Evolutionary conservation across 495 filamentous ascomycete genomes (phyloP).

Genomic region (Neurospora sp.): DNA sequence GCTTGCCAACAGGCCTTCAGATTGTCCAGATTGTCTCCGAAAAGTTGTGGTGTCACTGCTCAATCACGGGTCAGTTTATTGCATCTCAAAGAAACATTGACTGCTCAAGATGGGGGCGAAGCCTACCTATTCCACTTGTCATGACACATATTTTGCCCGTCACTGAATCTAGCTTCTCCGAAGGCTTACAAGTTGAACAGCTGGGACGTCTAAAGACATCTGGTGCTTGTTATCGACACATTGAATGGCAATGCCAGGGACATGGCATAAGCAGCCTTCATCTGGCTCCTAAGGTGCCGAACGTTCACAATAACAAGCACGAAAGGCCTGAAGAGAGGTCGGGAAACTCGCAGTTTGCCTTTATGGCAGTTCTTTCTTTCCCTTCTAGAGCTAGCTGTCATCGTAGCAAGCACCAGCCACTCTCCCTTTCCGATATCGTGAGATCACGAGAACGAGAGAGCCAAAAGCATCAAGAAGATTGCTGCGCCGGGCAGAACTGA

Average conservation of each 20-base stretch:
- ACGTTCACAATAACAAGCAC: background rate
- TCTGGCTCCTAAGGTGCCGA: background rate
- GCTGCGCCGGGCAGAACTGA: background rate
- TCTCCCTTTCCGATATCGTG: background rate
- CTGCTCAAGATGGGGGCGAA: background rate
- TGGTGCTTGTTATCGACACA: background rate
- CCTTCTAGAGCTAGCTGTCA: background rate
- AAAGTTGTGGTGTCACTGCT: background rate
- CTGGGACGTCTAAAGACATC: background rate
- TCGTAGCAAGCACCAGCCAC: background rate
- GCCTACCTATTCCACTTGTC: background rate
- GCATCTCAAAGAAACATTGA: too few species aligned
- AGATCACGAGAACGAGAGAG: background rate
- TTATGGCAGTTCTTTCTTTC: background rate
- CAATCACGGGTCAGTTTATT: background rate
- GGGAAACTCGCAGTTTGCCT: background rate
- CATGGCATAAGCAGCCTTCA: background rate
- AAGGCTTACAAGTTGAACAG: background rate
- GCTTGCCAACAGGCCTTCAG: background rate
- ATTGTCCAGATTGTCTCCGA: background rate
- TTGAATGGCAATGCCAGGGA: too few species aligned
- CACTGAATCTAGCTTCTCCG: background rate
- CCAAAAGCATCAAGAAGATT: background rate
- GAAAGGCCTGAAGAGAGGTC: background rate
- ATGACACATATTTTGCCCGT: background rate